These are phyloP conservation scores for Diaporthe vexans DNA, from an alignment of 2,329 filamentous ascomycete genomes.

Conservation along the genomic window DNA sequence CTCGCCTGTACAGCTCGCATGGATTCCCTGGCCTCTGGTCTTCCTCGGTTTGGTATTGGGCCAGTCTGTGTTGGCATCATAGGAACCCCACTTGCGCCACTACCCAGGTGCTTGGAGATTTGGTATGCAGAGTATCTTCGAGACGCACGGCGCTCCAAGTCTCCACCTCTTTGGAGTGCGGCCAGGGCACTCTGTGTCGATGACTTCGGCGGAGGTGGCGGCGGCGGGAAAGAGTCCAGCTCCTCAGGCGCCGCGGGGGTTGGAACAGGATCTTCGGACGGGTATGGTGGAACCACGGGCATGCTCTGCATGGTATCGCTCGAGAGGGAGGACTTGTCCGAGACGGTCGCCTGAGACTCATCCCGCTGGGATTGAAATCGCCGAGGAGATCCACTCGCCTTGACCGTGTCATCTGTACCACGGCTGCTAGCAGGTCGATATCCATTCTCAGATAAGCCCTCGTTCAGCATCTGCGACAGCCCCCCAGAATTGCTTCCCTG, in stretches of 20 bases:
- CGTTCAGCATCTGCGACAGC: constrained; percentile 71
- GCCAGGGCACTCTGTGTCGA: constrained; percentile 91
- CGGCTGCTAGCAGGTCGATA: constrained; percentile 58
- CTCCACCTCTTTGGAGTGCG: constrained; percentile 90
- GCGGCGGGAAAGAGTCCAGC: constrained; percentile 77
- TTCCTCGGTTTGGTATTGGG: constrained; percentile 86
- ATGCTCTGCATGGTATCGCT: constrained; percentile 83
- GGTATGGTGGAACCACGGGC: constrained; percentile 80
- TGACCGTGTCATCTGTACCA: constrained; percentile 50
- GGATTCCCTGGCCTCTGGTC: constrained; percentile 84
- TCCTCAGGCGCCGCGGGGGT: constrained; percentile 54
- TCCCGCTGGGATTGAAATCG: constrained; percentile 64
- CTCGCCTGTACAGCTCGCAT: constrained; percentile 76
- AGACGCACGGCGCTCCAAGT: constrained; percentile 92
- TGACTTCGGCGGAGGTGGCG: constrained; percentile 84
- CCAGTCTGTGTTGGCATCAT: constrained; percentile 88
- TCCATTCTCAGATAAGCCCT: constrained; percentile 67
- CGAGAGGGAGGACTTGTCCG: constrained; percentile 78
- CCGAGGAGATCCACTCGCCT: constrained; percentile 60
- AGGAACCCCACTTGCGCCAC: constrained; percentile 84
- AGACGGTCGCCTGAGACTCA: constrained; percentile 64
- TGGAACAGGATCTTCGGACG: constrained; percentile 68
- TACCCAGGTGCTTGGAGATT: constrained; percentile 92
- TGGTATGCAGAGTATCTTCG: constrained; percentile 96
- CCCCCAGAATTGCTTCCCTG: constrained; percentile 68